Conservation (phyloP, 2,329 filamentous ascomycete species). For the Biscogniauxia mediterranea region DNA sequence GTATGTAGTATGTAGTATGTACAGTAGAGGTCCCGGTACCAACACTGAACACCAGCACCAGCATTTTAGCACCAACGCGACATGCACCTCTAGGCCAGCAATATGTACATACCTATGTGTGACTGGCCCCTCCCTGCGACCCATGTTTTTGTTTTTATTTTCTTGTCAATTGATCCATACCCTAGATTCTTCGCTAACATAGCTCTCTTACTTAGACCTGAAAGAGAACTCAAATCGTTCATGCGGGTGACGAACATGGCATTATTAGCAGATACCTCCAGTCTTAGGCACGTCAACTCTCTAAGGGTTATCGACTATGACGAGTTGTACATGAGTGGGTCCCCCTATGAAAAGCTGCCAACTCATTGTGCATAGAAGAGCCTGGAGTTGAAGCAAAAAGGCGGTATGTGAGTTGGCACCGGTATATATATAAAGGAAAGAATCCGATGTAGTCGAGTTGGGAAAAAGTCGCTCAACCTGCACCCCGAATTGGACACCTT, state of each 20-base stretch:
- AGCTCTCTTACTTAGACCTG: not conserved
- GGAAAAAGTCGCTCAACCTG: constrained; percentile 4
- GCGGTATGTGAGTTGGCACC: constrained; percentile 33
- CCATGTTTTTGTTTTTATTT: too few species aligned
- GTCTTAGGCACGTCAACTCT: not conserved
- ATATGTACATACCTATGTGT: too few species aligned
- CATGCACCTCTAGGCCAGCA: too few species aligned
- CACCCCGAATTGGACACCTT: constrained; percentile 12
- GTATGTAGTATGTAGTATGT: too few species aligned
- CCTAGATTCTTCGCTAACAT: not conserved
- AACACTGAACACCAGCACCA: too few species aligned
- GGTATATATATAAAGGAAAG: constrained; percentile 26
- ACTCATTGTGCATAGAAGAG: constrained; percentile 36
- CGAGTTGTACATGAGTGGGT: constrained; percentile 29
- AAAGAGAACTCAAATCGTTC: not conserved
- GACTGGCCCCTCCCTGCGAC: too few species aligned
- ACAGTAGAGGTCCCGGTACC: too few species aligned
- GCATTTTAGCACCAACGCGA: too few species aligned
- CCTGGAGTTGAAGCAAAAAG: constrained; percentile 33
- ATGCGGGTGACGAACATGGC: not conserved
- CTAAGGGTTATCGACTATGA: constrained; percentile 10
- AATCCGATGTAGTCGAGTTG: constrained; percentile 14
- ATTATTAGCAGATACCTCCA: not conserved
- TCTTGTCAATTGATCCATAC: too few species aligned
- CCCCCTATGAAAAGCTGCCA: constrained; percentile 35